Evolutionary conservation across 139 green algal species (phyloP).

Genomic region (Haematococcus lacustris): DNA sequence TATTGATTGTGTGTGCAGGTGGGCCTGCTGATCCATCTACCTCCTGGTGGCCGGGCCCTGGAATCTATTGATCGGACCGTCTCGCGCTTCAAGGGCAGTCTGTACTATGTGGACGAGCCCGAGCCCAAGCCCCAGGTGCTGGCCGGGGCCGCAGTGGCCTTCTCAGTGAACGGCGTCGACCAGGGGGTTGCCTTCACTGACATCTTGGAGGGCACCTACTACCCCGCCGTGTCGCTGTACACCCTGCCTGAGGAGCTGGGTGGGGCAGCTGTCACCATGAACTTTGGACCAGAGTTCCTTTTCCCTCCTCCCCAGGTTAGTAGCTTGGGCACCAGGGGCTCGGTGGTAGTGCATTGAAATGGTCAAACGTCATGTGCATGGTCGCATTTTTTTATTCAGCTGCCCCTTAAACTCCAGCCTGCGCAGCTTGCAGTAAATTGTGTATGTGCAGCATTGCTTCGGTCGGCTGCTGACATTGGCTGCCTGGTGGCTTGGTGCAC

Average conservation of each 20-base stretch:
- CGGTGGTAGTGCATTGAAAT: no score
- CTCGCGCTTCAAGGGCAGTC: slow-evolving; percentile 40
- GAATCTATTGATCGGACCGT: slow-evolving; percentile 38
- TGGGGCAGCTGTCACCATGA: slow-evolving; percentile 53
- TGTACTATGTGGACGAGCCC: slow-evolving; percentile 39
- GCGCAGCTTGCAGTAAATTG: no score
- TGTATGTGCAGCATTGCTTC: no score
- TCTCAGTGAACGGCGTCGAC: slow-evolving; percentile 56
- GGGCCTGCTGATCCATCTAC: slow-evolving; percentile 63
- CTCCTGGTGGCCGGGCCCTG: slow-evolving; percentile 29
- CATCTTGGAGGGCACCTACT: slow-evolving; percentile 76
- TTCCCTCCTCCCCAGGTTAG: slow-evolving; percentile 12
- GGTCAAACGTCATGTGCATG: slow-evolving; percentile 12
- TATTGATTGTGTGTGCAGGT: no score
- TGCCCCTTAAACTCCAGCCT: no score
- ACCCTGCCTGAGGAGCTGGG: slow-evolving; percentile 54
- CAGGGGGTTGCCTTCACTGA: slow-evolving; percentile 63
- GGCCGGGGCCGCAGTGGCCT: slow-evolving; percentile 51
- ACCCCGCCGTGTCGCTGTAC: slow-evolving; percentile 69
- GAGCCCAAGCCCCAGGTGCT: slow-evolving; percentile 19
- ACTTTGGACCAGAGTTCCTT: slow-evolving; percentile 65
- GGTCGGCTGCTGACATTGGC: no score
- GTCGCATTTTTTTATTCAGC: no score
- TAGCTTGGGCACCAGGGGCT: no score
- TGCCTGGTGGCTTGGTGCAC: no score